Base-by-base conservation (phyloP, 257 asterid genomes). In the Solanum okadae region DNA sequence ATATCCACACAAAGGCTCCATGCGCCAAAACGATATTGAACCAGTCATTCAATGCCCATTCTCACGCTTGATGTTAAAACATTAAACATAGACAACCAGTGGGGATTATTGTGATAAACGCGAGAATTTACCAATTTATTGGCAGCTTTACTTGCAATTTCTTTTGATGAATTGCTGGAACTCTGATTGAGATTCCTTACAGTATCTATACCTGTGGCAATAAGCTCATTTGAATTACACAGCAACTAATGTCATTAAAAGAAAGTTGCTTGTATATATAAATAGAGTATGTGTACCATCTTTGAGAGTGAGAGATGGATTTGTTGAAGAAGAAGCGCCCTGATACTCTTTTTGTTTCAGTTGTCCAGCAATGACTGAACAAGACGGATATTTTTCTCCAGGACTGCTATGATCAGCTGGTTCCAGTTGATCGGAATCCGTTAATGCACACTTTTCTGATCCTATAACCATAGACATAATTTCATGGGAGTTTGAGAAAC, bases 201-300 rank as follows among this genome's bases (percentile, higher is more conserved):
- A 5, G 78, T 37, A 59, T 77, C 81, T 25, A 88, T 75, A 87
- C 93, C 94, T 91, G 89, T 76, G 38, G 40, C 2, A 86, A 83
- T 40, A 88, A 40, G 73, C 56, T 67, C 70, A 88, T 38, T 72
- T 67, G 42, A 67, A 84, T 63, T 34, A 59, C 65, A 63, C 68
- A 76, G 56, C 84, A 76, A 13, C 61, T 23, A 56, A 61, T 68
- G 35, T 56, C 67, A 16, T 46, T 42, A 52, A 56, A 38, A 79
- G 14, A 16, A 87, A 34, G 83, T 33, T 16, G 37, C 44, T 16
- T 22, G 34, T 33, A 44, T 16, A 14, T 23, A 38, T 59, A 81
- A 65, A 63, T 22, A 78, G 34, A 76, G 38, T 83, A 76, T 83
- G 34, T 8, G 85, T 87, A 89, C 93, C 90, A 44, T 67, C 75